Evolutionary conservation across 2,329 filamentous ascomycete genomes (phyloP), one percentile per base, ranked within the genome.

Genomic region (Botryosphaeria dothidea): DNA sequence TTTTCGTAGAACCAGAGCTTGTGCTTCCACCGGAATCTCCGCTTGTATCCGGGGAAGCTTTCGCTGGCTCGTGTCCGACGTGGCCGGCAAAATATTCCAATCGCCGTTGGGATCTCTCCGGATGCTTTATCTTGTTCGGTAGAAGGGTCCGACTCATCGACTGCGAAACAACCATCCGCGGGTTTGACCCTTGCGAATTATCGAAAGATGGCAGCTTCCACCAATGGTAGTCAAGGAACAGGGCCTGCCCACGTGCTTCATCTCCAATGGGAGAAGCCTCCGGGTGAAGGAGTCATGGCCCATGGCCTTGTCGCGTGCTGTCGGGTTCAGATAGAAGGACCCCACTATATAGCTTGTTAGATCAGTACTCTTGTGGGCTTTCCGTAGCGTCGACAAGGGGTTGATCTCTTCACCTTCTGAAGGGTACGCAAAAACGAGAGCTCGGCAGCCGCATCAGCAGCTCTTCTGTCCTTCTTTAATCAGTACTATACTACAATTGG

Each of bases 401-500:
- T 27, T 27, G 5, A 17, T 49, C 1, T 49, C 46, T 49, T 49
- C 46, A 49, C 25, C 46, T 49, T n/a, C 8, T 29, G 1, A 7
- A 23, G 11, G 3, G 25, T 25, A 48, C 13, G 45, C 45, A 25
- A 11, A 25, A 19, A n/a, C 8, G 4, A 49, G 31, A 41, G 21
- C 34, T 27, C 19, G 52, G 4, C 46, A 17, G 46, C 25, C 19
- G 13, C 34, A 56, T 38, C 34, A n/a, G 52, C 23, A n/a, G 23
- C 23, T 19, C 54, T 43, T 27, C 54, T 58, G 36, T 45, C 21
- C 17, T 58, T 27, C 46, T 29, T 36, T 27, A 11, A 58, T 58
- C 54, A 58, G 54, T 58, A 58, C 54, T 45, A 58, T 58, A 58
- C 54, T 58, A 43, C 54, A 58, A 43, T 29, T 45, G 31, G 52